Evolutionary conservation across 192 early-diverging fungal genomes (phyloP).

Genomic region (Backusella luteola): DNA sequence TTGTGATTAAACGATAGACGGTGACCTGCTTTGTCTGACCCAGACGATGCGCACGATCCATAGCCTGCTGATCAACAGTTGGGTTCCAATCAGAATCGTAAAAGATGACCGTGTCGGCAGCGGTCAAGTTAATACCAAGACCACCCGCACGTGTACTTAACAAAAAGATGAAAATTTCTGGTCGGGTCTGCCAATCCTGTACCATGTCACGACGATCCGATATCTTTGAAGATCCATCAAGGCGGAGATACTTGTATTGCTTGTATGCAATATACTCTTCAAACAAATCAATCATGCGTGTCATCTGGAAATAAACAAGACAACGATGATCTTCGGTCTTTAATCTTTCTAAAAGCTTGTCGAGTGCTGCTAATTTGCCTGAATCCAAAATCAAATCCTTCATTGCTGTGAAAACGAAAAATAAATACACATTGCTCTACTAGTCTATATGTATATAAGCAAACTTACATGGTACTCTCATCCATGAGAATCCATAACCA

Average conservation of each 20-base stretch:
- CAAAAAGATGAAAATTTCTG: constrained; percentile 85
- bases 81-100: constrained; percentile 91
- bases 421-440: background rate
- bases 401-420: constrained; percentile 42
- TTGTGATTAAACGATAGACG: constrained; percentile 81
- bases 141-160: constrained; percentile 85
- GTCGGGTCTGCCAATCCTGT: constrained; percentile 87
- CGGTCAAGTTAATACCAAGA: constrained; percentile 88
- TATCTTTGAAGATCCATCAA: constrained; percentile 88
- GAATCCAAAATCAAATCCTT: constrained; percentile 78
- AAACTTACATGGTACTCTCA: constrained; percentile 61
- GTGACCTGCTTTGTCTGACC: constrained; percentile 86
- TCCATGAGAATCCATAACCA: constrained; percentile 57
- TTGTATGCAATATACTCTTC: constrained; percentile 86
- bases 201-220: constrained; percentile 89
- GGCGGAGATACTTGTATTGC: constrained; percentile 83
- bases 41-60: constrained; percentile 85
- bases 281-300: constrained; percentile 84
- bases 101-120: constrained; percentile 87
- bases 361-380: constrained; percentile 73
- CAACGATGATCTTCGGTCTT: constrained; percentile 80
- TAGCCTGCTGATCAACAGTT: constrained; percentile 89
- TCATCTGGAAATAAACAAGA: constrained; percentile 89
- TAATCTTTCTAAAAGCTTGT: constrained; percentile 65
- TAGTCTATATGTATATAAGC: background rate